Evolutionary conservation across 192 early-diverging fungal genomes (phyloP), one percentile per base, ranked within the genome.

Genomic region (Backusella circina): DNA sequence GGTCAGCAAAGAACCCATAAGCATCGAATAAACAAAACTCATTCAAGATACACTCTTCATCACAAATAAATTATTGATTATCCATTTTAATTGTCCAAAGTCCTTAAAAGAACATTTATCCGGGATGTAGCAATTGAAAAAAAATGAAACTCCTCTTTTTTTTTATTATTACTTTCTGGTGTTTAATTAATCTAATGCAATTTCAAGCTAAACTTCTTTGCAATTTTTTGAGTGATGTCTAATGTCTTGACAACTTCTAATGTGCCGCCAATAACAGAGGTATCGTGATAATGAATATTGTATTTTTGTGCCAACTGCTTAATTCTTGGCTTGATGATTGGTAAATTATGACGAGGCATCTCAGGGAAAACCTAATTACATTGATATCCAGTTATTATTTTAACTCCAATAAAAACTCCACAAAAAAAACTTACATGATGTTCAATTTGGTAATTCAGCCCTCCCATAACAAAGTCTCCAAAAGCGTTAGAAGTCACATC

Each of bases 391-490:
- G 26, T 61, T 61, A 61, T 33, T 12, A n/a, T 51, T 36, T 37
- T 38, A 15, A 32, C 66, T 33, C 65, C 66, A 18, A 67, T 70
- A 13, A 28, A 9, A 28, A 37, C n/a, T 41, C 9, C 23, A 5
- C 13, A 69, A 38, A 70, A 70, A 23, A 16, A 70, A 75, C 84
- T 76, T 81, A 84, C 88, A 78, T 95, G 94, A 85, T 95, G 94
- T 81, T 95, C 93, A 74, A 95, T 93, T 80, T 95, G 94, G 84
- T 86, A 93, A 89, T 94, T 94, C 65, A 93, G 82, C 47, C 92
- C 93, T 33, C 93, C 92, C 10, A 88, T 91, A 82, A 95, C 93
- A 93, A 93, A 95, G 82, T 95, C 87, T 44, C 83, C 84, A 73
- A 94, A 88, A 15, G 82, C 41, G 75, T 74, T 77, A 10, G 84